A percentile compares a stretch with the other conserved stretches of the same genome.
These are phyloP conservation scores for Corymbia citriodora DNA, from an alignment of 441 rosid genomes.

Conservation along the genomic window DNA sequence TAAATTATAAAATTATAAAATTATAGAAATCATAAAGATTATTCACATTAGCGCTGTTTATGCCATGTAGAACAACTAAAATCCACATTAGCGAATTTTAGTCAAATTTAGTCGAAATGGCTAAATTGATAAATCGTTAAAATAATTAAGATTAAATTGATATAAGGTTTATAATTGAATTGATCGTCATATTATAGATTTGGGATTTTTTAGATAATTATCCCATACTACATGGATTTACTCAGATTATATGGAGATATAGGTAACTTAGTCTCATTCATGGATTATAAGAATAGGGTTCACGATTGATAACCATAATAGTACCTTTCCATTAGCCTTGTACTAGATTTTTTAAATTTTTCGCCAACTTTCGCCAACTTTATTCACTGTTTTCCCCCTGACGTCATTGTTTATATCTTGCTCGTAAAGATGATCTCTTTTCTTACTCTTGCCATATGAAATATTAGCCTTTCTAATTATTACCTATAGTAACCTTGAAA, in stretches of 20 bases:
- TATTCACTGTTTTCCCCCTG: too few relatives aligned
- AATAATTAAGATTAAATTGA: fast-evolving
- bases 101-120: neutral
- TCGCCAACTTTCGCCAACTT: too few relatives aligned
- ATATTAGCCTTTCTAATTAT: too few relatives aligned
- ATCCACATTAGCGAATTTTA: fast-evolving
- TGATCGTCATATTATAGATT: fast-evolving
- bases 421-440: too few relatives aligned
- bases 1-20: neutral
- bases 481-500: too few relatives aligned
- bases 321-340: too few relatives aligned
- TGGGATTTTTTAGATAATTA: neutral
- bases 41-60: fast-evolving
- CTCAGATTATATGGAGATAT: neutral
- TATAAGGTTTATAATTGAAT: fast-evolving
- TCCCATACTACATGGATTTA: neutral
- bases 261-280: too few relatives aligned
- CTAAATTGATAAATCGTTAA: neutral
- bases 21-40: neutral
- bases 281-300: too few relatives aligned
- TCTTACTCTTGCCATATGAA: too few relatives aligned
- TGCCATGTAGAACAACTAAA: fast-evolving
- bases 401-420: too few relatives aligned
- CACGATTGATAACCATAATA: too few relatives aligned
- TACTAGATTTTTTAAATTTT: too few relatives aligned